Conservation (phyloP, 768 basidiomycete species). For the Suillus placidus region DNA sequence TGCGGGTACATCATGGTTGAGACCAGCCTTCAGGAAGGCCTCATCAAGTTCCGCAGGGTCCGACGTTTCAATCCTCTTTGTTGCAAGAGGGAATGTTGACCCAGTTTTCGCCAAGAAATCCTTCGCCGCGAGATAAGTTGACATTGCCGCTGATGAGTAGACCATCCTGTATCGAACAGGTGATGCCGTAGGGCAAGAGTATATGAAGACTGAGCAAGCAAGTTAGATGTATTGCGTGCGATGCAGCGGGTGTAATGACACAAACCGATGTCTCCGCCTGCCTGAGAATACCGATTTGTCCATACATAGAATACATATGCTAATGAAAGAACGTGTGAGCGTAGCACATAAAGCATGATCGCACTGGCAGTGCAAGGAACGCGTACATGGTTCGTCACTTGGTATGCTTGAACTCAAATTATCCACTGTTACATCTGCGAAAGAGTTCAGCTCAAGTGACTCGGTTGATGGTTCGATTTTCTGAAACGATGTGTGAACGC, state of each 20-base stretch:
- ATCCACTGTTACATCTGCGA: constrained; percentile 43
- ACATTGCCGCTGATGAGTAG: constrained; percentile 72
- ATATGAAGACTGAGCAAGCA: constrained; percentile 74
- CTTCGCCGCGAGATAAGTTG: constrained; percentile 61
- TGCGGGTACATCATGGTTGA: constrained; percentile 40
- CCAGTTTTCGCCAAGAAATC: constrained; percentile 47
- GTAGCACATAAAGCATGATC: not conserved
- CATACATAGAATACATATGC: constrained; percentile 71
- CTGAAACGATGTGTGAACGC: constrained; percentile 39
- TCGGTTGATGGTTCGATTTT: constrained; percentile 69
- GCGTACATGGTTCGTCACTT: constrained; percentile 55
- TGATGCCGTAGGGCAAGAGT: constrained; percentile 82
- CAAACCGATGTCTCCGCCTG: constrained; percentile 61
- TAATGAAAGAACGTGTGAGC: constrained; percentile 15
- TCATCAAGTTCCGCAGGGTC: constrained; percentile 75
- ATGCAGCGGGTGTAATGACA: constrained; percentile 21
- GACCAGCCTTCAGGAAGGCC: constrained; percentile 58
- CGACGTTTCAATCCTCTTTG: constrained; percentile 81
- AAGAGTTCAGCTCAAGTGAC: constrained; percentile 50
- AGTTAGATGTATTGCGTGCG: constrained; percentile 3
- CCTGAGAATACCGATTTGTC: constrained; percentile 47
- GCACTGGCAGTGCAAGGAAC: not conserved
- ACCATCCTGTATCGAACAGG: constrained; percentile 89
- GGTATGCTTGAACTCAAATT: constrained; percentile 55
- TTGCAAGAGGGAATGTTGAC: constrained; percentile 43